Base-by-base conservation (phyloP, 129 eudicot genomes). In the Flaveria sonorensis region DNA sequence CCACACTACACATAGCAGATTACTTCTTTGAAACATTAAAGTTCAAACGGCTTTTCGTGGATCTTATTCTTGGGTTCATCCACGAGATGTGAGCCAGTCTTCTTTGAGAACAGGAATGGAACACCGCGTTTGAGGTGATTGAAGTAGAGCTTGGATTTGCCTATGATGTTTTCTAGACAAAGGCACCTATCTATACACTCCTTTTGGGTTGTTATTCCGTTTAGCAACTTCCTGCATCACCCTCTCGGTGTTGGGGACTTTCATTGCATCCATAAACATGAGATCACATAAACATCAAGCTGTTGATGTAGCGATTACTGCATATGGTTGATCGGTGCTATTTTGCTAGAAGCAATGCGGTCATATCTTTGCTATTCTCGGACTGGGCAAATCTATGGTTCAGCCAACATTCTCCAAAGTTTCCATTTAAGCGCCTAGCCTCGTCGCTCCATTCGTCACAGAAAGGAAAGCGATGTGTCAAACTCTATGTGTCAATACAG, bases 11-110 rank as follows among this genome's bases (percentile, higher is more conserved):
- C 2, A 76, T 71, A 11, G 92, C 92, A 0, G 64, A 82, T 73
- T 47, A 67, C 51, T 82, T 82, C 23, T 87, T 79, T 9, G 72
- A 75, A 46, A 75, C 48, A 1, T 26, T 66, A 9, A 87, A 75
- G 32, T 84, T 78, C 77, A 85, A 73, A 26, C 73, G 81, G 71
- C 83, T 87, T 4, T 79, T 84, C 36, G 92, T 84, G 6, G 92
- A 87, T 66, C 78, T 77, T 1, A 82, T 87, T n/a, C 81, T 87
- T 10, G 84, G 87, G 9, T 87, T 87, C 68, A 87, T n/a, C 86
- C 83, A 8, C 81, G 66, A 12, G 82, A 81, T 12, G 66, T 39
- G 28, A 85, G 88, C 18, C 82, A 32, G 39, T 12, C 65, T 7
- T 73, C 50, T 81, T 85, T 26, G 81, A 39, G 32, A 24, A 19